Evolutionary conservation across 2,329 filamentous ascomycete genomes (phyloP), one percentile per base, ranked within the genome.

Genomic region (Alternaria gaisen): DNA sequence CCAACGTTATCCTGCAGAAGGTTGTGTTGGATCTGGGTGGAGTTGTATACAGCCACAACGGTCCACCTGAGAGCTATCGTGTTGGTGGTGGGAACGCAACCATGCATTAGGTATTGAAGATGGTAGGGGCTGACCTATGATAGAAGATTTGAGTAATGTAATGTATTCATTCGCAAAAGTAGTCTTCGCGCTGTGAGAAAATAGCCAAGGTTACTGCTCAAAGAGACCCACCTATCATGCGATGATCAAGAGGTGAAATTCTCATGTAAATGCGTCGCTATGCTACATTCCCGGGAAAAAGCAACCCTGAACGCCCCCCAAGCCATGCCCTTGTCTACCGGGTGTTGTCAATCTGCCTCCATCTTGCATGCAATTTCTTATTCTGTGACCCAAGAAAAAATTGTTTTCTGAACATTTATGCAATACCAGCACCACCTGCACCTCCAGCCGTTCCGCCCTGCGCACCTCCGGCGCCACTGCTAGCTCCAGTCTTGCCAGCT

Each of bases 1-100:
- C 81, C 6, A 81, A 80, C 56, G 76, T 83, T 9, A 65, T 77
- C 14, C 30, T 78, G 57, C 73, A 77, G 63, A 79, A 76, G 70
- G 68, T 78, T 3, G 72, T 77, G n/a, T 6, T 79, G 18, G 74
- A 79, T 68, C 36, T 78, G 14, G 77, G 76, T 0, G 77, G 77
- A 16, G 74, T 77, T 12, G 62, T 59, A 42, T 62, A 67, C 26
- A 72, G 69, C 55, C 76, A 79, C 53, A 77, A 78, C 61, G 77
- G 77, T 26, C 76, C 76, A 42, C 73, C 73, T 1, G 77, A 79
- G 78, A 83, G 67, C 65, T 81, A 51, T 62, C 77, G 70, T n/a
- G 64, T 76, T 42, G 68, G 69, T 3, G 56, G 66, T 42, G 64
- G 64, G 4, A 61, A 53, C n/a, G n/a, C 55, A 10, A 57, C 55